A percentile compares a stretch with the other conserved stretches of the same genome.
Conservation (phyloP, 805 yeast genomes). For the Kodamaea restingae region DNA sequence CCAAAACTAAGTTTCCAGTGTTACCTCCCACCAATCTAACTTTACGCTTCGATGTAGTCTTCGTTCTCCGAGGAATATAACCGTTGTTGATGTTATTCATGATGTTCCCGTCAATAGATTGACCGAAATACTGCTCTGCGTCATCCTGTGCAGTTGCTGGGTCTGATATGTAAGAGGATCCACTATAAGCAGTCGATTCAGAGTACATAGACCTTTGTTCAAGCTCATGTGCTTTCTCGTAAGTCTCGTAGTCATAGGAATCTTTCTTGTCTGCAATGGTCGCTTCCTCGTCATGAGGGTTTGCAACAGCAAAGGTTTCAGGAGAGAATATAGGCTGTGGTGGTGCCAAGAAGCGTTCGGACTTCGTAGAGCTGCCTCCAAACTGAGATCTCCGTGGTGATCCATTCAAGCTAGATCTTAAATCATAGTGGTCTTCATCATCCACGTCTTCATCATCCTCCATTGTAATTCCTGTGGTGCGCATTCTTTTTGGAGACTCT, state of each 20-base stretch:
- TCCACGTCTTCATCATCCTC: slow-evolving; percentile 35
- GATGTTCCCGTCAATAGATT: slow-evolving; percentile 44
- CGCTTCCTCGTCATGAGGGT: slow-evolving; percentile 20
- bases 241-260: slow-evolving; percentile 32
- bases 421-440: slow-evolving; percentile 17
- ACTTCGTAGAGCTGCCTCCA: slow-evolving; percentile 31
- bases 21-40: slow-evolving; percentile 59
- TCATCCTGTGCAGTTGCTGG: slow-evolving; percentile 16
- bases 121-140: slow-evolving; percentile 35
- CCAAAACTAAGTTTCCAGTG: slow-evolving; percentile 80
- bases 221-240: slow-evolving; percentile 31
- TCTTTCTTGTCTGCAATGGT: slow-evolving; percentile 29
- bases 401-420: slow-evolving; percentile 22
- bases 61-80: slow-evolving; percentile 59
- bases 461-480: slow-evolving; percentile 46
- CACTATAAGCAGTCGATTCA: slow-evolving; percentile 32
- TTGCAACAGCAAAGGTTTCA: slow-evolving; percentile 59
- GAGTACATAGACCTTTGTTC: slow-evolving; percentile 35
- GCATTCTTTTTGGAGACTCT: slow-evolving; percentile 68
- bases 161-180: slow-evolving; percentile 24
- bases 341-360: slow-evolving; percentile 53
- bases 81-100: slow-evolving; percentile 41
- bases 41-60: slow-evolving; percentile 65
- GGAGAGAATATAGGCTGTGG: slow-evolving; percentile 67
- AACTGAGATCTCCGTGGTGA: slow-evolving; percentile 34